Conservation (phyloP, 805 yeast species). For the Schwanniomyces yamadae region DNA sequence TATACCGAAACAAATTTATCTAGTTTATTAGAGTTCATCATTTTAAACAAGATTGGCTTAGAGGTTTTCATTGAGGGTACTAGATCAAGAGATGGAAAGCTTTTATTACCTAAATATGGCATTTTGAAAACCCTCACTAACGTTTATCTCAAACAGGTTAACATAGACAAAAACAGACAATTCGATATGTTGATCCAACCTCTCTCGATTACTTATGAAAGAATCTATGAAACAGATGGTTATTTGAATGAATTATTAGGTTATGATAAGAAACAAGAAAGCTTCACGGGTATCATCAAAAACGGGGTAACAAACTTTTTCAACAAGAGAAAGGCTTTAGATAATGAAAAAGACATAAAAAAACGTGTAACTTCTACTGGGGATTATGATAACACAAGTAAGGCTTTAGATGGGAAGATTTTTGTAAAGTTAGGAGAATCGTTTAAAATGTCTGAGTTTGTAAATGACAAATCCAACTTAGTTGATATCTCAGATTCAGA, state of each 20-base stretch:
- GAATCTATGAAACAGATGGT: constrained; percentile 55
- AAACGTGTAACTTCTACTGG: no score
- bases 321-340: constrained; percentile 1
- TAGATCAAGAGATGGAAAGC: constrained; percentile 63
- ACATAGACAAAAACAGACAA: constrained; percentile 14
- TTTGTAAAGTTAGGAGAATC: constrained; percentile 34
- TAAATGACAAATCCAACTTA: constrained; percentile 3
- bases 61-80: constrained; percentile 70
- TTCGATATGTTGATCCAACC: constrained; percentile 48
- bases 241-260: constrained; percentile 59
- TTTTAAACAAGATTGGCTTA: constrained; percentile 48
- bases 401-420: constrained; percentile 35
- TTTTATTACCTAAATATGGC: constrained; percentile 61
- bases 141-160: constrained; percentile 41
- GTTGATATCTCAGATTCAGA: constrained; percentile 14
- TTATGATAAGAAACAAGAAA: constrained; percentile 54
- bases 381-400: constrained; percentile 30
- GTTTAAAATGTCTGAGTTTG: constrained; percentile 29
- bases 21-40: constrained; percentile 48
- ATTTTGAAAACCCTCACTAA: constrained; percentile 53
- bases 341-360: no score
- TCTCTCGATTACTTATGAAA: constrained; percentile 57
- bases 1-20: constrained; percentile 48
- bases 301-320: constrained; percentile 35
- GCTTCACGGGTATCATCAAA: constrained; percentile 36